A percentile compares a stretch with the other conserved stretches of the same genome.
Evolutionary conservation across 106 monocot genomes (phyloP).

Genomic region (Acorus gramineus): DNA sequence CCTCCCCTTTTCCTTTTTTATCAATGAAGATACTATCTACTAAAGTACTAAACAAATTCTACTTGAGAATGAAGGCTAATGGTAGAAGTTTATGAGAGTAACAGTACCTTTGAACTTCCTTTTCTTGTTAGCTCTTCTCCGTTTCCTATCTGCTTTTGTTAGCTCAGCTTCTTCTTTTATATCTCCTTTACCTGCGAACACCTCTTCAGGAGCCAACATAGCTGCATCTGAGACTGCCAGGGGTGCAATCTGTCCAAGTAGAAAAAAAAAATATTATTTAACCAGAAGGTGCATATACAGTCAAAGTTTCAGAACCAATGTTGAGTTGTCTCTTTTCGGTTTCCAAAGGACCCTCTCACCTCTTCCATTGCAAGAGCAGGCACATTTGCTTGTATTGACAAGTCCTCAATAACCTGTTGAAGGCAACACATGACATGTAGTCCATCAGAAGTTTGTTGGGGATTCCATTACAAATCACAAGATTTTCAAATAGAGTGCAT

Average conservation of each 20-base stretch:
- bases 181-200: slow-evolving; percentile 89
- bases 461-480: not conserved
- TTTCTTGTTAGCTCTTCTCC: slow-evolving; percentile 84
- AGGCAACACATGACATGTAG: not conserved
- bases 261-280: not conserved
- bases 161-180: slow-evolving; percentile 77
- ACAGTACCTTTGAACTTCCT: slow-evolving; percentile 70
- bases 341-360: slow-evolving; percentile 29
- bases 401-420: slow-evolving; percentile 83
- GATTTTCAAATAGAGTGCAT: slow-evolving; percentile 10
- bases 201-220: slow-evolving; percentile 96
- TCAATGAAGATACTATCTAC: too few relatives aligned
- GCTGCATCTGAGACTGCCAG: slow-evolving; percentile 85
- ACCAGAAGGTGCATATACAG: not conserved
- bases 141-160: slow-evolving; percentile 68
- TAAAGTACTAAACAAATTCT: too few relatives aligned
- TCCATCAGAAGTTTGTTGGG: not conserved
- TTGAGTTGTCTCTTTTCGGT: too few relatives aligned
- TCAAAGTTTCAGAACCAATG: not conserved
- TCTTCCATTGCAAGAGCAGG: slow-evolving; percentile 99
- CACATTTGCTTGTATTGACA: slow-evolving; percentile 85
- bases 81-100: not conserved
- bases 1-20: too few relatives aligned
- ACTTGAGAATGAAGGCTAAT: too few relatives aligned
- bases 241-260: slow-evolving; percentile 67